Conservation (phyloP, 1,284 basidiomycete genomes). For the Irpex lacteus region DNA sequence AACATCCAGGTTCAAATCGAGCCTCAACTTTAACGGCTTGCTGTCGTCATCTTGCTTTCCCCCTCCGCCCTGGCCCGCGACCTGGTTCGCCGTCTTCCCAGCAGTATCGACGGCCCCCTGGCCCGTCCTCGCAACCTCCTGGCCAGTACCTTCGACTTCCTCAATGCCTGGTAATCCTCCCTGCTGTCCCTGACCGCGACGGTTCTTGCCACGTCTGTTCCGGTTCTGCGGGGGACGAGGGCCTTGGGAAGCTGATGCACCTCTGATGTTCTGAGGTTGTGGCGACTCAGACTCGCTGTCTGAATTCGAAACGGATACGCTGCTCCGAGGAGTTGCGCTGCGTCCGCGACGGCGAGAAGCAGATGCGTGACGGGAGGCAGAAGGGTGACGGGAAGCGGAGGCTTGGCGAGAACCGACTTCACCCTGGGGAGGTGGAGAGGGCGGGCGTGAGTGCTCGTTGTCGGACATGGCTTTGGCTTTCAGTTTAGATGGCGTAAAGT, state of each 20-base stretch:
- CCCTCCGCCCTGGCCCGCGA: not conserved
- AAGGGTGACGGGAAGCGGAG: not conserved
- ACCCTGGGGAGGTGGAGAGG: not conserved
- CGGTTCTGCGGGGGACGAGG: not conserved
- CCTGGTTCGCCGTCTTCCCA: not conserved
- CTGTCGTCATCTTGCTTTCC: not conserved
- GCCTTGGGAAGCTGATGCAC: not conserved
- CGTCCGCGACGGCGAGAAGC: not conserved
- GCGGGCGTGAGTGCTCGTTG: not conserved
- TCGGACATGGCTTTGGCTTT: not conserved
- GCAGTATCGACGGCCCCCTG: not conserved
- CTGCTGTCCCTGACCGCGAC: not conserved
- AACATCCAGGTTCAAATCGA: slow-evolving; percentile 1
- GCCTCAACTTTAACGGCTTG: not conserved
- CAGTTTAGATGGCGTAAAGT: not conserved
- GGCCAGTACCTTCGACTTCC: not conserved
- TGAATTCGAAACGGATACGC: not conserved
- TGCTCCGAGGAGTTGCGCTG: not conserved
- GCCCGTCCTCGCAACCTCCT: not conserved
- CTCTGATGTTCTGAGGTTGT: not conserved
- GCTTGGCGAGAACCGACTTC: not conserved
- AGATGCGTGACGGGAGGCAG: not conserved
- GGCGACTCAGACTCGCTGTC: not conserved
- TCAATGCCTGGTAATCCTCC: not conserved
- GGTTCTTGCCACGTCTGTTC: not conserved